Evolutionary conservation across 768 basidiomycete species (phyloP), one percentile per base, ranked within the genome.

Genomic region (Phlegmacium glaucopus): DNA sequence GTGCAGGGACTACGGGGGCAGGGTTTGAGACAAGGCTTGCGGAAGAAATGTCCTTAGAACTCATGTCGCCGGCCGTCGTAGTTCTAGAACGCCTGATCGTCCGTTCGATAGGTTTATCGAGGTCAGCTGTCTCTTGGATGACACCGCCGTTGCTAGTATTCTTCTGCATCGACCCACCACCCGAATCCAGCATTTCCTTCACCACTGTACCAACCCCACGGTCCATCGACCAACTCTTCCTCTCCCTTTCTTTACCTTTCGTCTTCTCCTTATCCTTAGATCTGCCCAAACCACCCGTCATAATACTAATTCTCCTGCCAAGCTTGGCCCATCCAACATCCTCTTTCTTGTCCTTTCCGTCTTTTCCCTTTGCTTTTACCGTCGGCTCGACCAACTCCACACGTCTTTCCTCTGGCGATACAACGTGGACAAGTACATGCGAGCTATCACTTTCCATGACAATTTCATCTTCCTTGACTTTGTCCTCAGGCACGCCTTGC

Each of bases 251-350:
- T 45, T 65, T 69, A 36, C 60, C 64, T 62, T 69, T 70, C 26
- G 65, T 65, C 42, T 69, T 73, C 27, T 61, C 63, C 58, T 66
- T 68, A 15, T 55, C 52, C 37, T 47, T 57, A 61, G 51, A 59
- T 57, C 60, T 54, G 42, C 54, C 61, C 64, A 81, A 62, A 22
- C 77, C 74, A 45, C 87, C 76, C 4, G 75, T 72, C 51, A 81
- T 65, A 22, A 22, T 22, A 55, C 81, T 85, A 45, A 88, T 75
- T 49, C 85, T 69, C 55, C 82, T 69, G 10, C 85, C 76, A 34
- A 88, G 54, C 59, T 79, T 84, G n/a, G 75, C 69, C 85, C 85
- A 88, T 25, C 69, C 65, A 48, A 76, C 77, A 18, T 53, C 56
- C 36, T 58, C 63, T 41, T 51, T 44, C 30, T 59, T 71, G 17